Evolutionary conservation across 305 asterid genomes (phyloP).

Genomic region (Fraxinus angustifolia): DNA sequence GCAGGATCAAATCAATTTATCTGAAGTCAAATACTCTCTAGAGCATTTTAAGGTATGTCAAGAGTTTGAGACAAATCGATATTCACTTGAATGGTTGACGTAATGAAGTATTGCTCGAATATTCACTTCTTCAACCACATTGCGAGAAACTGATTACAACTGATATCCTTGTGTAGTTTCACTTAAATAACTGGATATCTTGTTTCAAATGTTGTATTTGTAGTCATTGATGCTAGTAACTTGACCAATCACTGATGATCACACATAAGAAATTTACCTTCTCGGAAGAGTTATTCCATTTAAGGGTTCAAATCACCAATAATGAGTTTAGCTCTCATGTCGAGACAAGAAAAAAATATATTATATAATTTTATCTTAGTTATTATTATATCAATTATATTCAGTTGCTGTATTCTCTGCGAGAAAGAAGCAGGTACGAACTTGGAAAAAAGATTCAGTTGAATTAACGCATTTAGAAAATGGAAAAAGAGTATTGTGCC

Average conservation of each 20-base stretch:
- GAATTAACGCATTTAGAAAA: neutral
- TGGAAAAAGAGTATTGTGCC: neutral
- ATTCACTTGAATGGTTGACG: conserved; percentile 8
- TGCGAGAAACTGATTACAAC: neutral
- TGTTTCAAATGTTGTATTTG: neutral
- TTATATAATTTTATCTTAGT: neutral
- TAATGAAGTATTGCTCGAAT: conserved; percentile 3
- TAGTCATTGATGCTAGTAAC: neutral
- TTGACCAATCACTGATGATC: neutral
- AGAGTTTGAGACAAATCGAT: conserved; percentile 13
- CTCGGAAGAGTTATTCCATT: neutral
- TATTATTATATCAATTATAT: neutral
- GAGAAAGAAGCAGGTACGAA: neutral
- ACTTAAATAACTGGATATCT: neutral
- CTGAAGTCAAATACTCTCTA: conserved; percentile 79
- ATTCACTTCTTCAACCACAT: neutral
- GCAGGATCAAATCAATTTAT: conserved; percentile 87
- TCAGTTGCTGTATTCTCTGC: neutral
- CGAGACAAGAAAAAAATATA: neutral
- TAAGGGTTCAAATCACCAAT: neutral
- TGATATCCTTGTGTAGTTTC: neutral
- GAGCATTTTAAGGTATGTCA: conserved; percentile 80
- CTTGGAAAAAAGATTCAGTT: neutral
- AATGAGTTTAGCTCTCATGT: neutral
- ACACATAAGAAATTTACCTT: neutral